These are phyloP conservation scores for Fusarium miscanthi DNA, from an alignment of 2,329 filamentous ascomycete species.

Conservation along the genomic window DNA sequence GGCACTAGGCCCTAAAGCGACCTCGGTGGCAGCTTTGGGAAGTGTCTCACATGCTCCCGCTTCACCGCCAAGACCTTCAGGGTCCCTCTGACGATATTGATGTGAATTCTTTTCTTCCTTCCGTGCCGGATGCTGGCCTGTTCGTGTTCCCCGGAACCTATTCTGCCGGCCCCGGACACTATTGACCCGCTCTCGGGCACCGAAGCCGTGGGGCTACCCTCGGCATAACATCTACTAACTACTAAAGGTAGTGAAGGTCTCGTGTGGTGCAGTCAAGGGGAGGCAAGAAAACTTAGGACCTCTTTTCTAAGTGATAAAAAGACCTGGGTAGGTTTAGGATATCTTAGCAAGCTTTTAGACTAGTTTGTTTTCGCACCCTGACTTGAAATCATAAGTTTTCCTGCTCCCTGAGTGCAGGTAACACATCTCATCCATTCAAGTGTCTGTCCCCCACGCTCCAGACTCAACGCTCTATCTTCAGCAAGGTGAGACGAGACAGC, in stretches of 20 bases:
- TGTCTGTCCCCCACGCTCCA: slow-evolving; percentile 1
- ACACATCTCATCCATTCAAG: not conserved
- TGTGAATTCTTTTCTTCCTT: slow-evolving; percentile 1
- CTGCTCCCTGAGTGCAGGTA: not conserved
- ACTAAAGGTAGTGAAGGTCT: not conserved
- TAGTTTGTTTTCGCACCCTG: not conserved
- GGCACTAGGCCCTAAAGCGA: slow-evolving; percentile 26
- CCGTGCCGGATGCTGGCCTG: slow-evolving; percentile 10
- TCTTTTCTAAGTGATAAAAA: not conserved
- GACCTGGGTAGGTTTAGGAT: not conserved
- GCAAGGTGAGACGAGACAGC: not conserved
- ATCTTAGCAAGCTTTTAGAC: not conserved
- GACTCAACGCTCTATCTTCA: not conserved
- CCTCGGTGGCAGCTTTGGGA: slow-evolving; percentile 42
- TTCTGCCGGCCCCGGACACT: slow-evolving; percentile 7
- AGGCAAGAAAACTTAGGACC: not conserved
- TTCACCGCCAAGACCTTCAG: slow-evolving; percentile 38
- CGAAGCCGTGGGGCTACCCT: slow-evolving; percentile 22
- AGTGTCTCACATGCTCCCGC: slow-evolving; percentile 41
- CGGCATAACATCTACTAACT: slow-evolving; percentile 7
- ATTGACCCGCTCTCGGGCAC: slow-evolving; percentile 34
- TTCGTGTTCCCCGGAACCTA: slow-evolving; percentile 4
- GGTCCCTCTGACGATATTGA: slow-evolving; percentile 15
- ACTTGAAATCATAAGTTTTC: not conserved
- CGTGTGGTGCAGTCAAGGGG: not conserved